Percentiles rank a stretch among this genome's conserved stretches.
Evolutionary conservation across 73 alveolate genomes (phyloP).

Genomic region (Paramecium octaurelia): DNA sequence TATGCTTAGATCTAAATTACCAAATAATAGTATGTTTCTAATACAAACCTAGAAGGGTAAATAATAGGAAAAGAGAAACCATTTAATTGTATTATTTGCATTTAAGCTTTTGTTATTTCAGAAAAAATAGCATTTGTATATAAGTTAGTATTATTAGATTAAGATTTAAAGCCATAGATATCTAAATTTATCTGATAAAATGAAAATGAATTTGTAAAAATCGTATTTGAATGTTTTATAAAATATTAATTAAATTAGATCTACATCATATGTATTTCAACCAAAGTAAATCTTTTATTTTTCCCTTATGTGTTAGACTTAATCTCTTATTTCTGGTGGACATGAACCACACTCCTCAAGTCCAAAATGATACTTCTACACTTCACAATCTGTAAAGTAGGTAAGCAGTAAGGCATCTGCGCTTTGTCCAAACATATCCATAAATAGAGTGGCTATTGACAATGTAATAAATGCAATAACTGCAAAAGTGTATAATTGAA

Average conservation of each 20-base stretch:
- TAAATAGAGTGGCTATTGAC: constrained; percentile 39
- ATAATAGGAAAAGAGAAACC: too few species aligned
- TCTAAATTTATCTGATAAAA: too few species aligned
- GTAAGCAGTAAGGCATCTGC: constrained; percentile 27
- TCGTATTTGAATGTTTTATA: too few species aligned
- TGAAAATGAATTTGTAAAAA: too few species aligned
- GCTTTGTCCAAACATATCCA: constrained; percentile 47
- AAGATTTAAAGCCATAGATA: too few species aligned
- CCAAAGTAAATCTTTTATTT: constrained; percentile 28
- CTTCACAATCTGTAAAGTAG: constrained; percentile 49
- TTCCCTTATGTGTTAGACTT: not conserved
- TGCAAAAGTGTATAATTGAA: not conserved
- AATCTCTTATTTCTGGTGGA: not conserved
- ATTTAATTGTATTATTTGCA: too few species aligned
- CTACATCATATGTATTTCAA: not conserved
- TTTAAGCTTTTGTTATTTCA: too few species aligned
- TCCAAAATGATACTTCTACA: constrained; percentile 33
- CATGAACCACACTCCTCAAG: constrained; percentile 43
- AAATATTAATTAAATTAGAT: not conserved
- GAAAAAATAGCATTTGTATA: too few species aligned
- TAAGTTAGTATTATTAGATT: too few species aligned
- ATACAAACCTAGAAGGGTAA: too few species aligned
- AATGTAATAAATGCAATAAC: constrained; percentile 7
- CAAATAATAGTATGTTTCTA: too few species aligned
- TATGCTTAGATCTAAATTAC: too few species aligned